phyloP scores from a whole-genome alignment of 495 filamentous ascomycete genomes.

The Xylaria bambusicola region DNA sequence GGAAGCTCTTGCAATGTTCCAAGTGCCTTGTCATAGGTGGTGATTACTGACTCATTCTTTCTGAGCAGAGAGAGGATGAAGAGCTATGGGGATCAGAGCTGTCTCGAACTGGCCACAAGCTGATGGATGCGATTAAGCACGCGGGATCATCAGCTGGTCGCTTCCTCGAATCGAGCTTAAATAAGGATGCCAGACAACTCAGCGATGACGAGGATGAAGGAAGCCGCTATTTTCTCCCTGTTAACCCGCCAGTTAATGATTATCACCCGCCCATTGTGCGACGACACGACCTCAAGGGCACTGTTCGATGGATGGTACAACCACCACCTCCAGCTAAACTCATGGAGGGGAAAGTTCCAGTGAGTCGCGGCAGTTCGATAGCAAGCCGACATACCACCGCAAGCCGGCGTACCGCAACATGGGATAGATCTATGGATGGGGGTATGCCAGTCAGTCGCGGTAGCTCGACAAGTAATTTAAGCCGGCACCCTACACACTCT shows the following conservation, averaged over 20 bases:
- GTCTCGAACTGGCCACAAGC: slow-evolving; percentile 42
- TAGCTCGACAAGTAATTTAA: neutral
- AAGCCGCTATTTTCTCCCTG: slow-evolving; percentile 63
- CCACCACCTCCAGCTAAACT: slow-evolving; percentile 80
- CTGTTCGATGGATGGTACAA: slow-evolving; percentile 87
- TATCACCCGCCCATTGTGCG: slow-evolving; percentile 85
- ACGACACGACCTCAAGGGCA: slow-evolving; percentile 64
- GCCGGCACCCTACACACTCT: neutral
- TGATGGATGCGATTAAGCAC: slow-evolving; percentile 54
- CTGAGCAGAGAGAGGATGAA: slow-evolving; percentile 75
- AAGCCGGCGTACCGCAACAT: slow-evolving; percentile 22
- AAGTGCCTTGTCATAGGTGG: neutral
- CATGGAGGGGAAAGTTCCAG: slow-evolving; percentile 78
- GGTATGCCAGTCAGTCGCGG: neutral
- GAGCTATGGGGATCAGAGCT: slow-evolving; percentile 68
- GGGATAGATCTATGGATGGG: slow-evolving; percentile 7
- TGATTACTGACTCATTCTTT: neutral
- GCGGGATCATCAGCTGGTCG: slow-evolving; percentile 52
- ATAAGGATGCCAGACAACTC: slow-evolving; percentile 38
- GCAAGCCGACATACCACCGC: slow-evolving; percentile 29
- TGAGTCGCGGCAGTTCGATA: slow-evolving; percentile 49
- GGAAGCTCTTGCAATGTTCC: neutral
- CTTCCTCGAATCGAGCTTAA: slow-evolving; percentile 47
- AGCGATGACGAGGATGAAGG: slow-evolving; percentile 41
- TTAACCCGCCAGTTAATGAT: slow-evolving; percentile 81